Evolutionary conservation across 306 rosid genomes (phyloP).

Genomic region (Fragaria nilgerrensis): DNA sequence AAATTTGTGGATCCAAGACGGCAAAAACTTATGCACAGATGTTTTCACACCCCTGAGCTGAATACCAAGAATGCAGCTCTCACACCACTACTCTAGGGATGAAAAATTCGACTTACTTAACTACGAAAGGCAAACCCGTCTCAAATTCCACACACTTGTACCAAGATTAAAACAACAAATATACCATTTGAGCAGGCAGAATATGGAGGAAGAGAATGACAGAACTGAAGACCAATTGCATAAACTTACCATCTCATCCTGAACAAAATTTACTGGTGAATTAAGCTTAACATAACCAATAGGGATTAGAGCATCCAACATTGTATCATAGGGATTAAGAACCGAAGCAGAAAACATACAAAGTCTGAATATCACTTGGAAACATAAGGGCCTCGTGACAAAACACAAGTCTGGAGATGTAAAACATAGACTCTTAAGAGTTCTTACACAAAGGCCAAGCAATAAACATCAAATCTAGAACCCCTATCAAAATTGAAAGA

Average conservation of each 20-base stretch:
- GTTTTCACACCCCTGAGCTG: not conserved
- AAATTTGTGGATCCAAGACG: not conserved
- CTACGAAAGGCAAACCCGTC: not conserved
- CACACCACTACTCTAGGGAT: too few species aligned
- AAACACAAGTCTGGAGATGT: not conserved
- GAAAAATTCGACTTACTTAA: too few species aligned
- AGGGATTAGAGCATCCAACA: not conserved
- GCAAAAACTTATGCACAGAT: not conserved
- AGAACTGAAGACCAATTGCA: not conserved
- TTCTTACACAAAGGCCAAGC: not conserved
- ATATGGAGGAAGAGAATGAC: not conserved
- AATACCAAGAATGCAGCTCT: not conserved
- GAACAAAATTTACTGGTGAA: not conserved
- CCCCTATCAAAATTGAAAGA: not conserved
- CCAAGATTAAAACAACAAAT: not conserved
- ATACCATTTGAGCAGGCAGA: not conserved
- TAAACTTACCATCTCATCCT: not conserved
- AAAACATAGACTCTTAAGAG: constrained; percentile 9
- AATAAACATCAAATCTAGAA: not conserved
- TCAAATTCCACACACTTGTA: not conserved
- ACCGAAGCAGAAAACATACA: not conserved
- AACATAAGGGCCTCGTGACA: not conserved
- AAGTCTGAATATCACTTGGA: not conserved
- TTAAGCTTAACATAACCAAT: not conserved
- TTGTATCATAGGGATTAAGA: not conserved